Evolutionary conservation across 2,329 filamentous ascomycete species (phyloP).

Genomic region (Xylaria sp.): DNA sequence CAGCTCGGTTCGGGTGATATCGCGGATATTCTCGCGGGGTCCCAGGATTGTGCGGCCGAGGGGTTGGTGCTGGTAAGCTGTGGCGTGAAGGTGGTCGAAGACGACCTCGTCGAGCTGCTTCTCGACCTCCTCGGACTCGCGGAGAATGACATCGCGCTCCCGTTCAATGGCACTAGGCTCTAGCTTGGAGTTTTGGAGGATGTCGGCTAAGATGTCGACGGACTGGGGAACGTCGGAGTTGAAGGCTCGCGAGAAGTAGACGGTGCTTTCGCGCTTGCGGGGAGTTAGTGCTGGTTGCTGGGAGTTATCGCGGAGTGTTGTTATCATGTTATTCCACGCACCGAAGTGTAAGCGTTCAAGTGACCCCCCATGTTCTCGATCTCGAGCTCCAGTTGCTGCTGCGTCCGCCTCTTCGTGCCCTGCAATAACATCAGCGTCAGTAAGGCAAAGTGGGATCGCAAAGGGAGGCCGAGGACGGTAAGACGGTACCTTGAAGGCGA

Average conservation of each 20-base stretch:
- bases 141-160: constrained; percentile 97
- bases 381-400: constrained; percentile 98
- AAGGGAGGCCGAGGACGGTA: constrained; percentile 18
- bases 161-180: constrained; percentile 93
- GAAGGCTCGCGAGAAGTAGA: constrained; percentile 99
- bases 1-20: constrained; percentile 91
- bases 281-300: constrained; percentile 30
- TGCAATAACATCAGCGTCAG: constrained; percentile 51
- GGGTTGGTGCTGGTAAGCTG: constrained; percentile 95
- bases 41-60: constrained; percentile 97
- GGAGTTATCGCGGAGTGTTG: not conserved
- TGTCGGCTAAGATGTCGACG: constrained; percentile 98
- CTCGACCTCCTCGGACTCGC: constrained; percentile 99
- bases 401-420: constrained; percentile 93
- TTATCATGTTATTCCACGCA: constrained; percentile 61
- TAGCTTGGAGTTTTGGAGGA: constrained; percentile 99
- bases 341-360: constrained; percentile 99
- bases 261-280: constrained; percentile 94
- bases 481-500: constrained; percentile 92
- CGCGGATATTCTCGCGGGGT: constrained; percentile 97
- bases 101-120: constrained; percentile 99
- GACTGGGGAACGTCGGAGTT: constrained; percentile 96
- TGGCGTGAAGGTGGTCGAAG: constrained; percentile 98
- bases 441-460: constrained; percentile 20
- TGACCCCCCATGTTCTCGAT: constrained; percentile 99